Conservation (phyloP, 805 yeast species). For the Yamadazyma kitorensis region DNA sequence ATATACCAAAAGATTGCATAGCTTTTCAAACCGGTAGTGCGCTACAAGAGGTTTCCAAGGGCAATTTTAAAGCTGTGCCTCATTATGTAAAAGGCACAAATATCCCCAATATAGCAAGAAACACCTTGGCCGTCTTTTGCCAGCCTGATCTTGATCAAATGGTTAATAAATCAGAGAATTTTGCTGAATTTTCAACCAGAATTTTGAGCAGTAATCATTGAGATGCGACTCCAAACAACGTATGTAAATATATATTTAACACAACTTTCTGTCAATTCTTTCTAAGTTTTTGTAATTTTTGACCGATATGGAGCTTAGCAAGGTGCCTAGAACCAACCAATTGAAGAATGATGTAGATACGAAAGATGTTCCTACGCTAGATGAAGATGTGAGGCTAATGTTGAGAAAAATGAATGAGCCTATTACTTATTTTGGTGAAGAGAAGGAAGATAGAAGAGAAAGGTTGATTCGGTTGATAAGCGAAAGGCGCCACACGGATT, state of each 20-base stretch:
- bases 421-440: slow-evolving; percentile 56
- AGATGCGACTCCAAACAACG: too few relatives aligned
- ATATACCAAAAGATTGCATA: slow-evolving; percentile 51
- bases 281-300: too few relatives aligned
- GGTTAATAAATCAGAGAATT: slow-evolving; percentile 44
- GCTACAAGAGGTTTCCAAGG: slow-evolving; percentile 47
- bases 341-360: background rate
- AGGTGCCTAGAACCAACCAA: slow-evolving; percentile 6
- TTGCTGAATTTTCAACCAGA: slow-evolving; percentile 47
- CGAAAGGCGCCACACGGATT: slow-evolving; percentile 16
- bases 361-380: slow-evolving; percentile 55
- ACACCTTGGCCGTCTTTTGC: slow-evolving; percentile 60
- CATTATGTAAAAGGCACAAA: slow-evolving; percentile 51
- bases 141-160: slow-evolving; percentile 54
- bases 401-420: slow-evolving; percentile 57
- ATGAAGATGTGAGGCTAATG: slow-evolving; percentile 53
- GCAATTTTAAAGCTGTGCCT: slow-evolving; percentile 54
- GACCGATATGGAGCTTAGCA: background rate
- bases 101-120: slow-evolving; percentile 39
- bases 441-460: slow-evolving; percentile 55
- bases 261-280: too few relatives aligned
- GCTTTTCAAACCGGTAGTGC: slow-evolving; percentile 65
- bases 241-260: too few relatives aligned
- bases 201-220: slow-evolving; percentile 41
- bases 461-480: slow-evolving; percentile 49